A percentile compares a stretch with the other conserved stretches of the same genome.
phyloP scores from a whole-genome alignment of 345 rosid species.

The Psidium friedrichsthalianum region DNA sequence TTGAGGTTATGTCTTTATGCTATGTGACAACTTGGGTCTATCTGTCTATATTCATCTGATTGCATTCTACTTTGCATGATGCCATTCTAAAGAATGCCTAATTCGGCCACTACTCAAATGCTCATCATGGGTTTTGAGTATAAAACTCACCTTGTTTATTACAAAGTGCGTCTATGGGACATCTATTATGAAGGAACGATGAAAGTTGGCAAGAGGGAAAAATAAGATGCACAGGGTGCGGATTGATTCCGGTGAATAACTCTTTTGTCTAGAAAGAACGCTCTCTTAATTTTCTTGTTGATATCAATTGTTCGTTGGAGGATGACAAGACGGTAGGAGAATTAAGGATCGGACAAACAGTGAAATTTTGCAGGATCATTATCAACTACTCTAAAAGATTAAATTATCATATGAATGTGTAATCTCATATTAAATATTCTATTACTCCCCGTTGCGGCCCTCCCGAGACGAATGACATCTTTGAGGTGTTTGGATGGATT shows the following conservation, averaged over 20 bases:
- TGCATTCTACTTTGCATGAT: neutral
- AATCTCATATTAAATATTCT: neutral
- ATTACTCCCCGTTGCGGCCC: accelerated
- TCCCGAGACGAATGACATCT: neutral
- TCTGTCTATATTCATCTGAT: neutral
- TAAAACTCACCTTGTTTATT: too few relatives aligned
- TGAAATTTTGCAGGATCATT: neutral
- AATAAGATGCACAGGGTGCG: neutral
- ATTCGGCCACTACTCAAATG: neutral
- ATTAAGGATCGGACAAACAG: neutral
- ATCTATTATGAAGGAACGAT: neutral
- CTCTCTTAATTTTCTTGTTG: neutral
- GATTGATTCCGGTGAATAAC: neutral
- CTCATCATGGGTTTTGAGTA: neutral
- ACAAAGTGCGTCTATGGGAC: neutral
- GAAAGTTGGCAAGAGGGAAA: neutral
- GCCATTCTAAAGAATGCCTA: neutral
- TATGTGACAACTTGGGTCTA: neutral
- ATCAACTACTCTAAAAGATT: accelerated
- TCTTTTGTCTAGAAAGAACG: neutral
- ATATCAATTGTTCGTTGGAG: neutral
- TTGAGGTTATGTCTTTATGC: too few relatives aligned
- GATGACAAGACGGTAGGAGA: neutral
- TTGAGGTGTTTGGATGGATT: neutral
- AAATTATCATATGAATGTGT: neutral